Conservation (phyloP, 2,329 filamentous ascomycete genomes). For the Hortaea werneckii region DNA sequence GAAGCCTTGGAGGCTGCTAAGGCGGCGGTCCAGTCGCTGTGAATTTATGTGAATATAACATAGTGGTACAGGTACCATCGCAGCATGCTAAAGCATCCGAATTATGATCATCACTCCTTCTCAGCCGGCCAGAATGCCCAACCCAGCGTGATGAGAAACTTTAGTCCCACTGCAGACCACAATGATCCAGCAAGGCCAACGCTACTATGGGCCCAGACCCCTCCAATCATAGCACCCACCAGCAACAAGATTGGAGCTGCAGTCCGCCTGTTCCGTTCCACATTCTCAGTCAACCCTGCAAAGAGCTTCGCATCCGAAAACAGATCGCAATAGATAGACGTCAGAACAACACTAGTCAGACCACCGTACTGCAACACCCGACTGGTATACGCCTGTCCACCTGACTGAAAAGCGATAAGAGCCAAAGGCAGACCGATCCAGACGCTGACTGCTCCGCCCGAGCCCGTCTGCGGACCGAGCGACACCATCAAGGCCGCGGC, state of each 20-base stretch:
- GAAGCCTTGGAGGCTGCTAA: neutral
- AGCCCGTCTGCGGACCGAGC: slow-evolving; percentile 18
- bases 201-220: slow-evolving; percentile 42
- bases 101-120: too few relatives aligned
- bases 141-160: slow-evolving; percentile 27
- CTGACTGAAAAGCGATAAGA: slow-evolving; percentile 65
- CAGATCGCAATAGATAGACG: slow-evolving; percentile 71
- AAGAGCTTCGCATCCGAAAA: slow-evolving; percentile 56
- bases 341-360: slow-evolving; percentile 71
- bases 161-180: slow-evolving; percentile 37
- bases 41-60: too few relatives aligned
- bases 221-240: slow-evolving; percentile 45
- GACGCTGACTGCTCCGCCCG: slow-evolving; percentile 10
- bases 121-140: slow-evolving; percentile 35
- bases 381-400: slow-evolving; percentile 67
- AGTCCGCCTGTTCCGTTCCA: slow-evolving; percentile 44
- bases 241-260: slow-evolving; percentile 44
- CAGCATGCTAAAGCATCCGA: too few relatives aligned
- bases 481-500: slow-evolving; percentile 35
- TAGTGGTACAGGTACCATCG: too few relatives aligned
- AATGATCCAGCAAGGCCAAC: slow-evolving; percentile 43
- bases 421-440: slow-evolving; percentile 55
- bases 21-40: too few relatives aligned
- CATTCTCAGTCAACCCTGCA: slow-evolving; percentile 30
- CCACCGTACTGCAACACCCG: slow-evolving; percentile 59